Conservation (phyloP, 2,329 filamentous ascomycete genomes). For the Fusarium foetens region DNA sequence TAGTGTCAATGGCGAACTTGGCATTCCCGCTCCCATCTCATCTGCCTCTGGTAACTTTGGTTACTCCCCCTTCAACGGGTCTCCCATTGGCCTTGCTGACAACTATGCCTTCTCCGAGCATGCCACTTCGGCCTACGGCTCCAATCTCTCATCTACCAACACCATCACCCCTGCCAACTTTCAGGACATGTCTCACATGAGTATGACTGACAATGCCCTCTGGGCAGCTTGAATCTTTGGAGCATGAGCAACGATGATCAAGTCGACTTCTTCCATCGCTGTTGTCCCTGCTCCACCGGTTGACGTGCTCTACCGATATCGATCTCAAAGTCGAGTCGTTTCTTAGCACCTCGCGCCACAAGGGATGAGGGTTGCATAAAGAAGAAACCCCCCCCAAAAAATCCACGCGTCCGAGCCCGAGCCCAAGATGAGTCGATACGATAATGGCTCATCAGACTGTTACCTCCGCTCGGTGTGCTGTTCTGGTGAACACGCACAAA, state of each 20-base stretch:
- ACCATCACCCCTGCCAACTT: constrained; percentile 44
- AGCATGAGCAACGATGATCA: constrained; percentile 10
- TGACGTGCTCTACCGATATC: constrained; percentile 8
- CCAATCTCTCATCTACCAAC: constrained; percentile 44
- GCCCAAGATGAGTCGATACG: constrained; percentile 17
- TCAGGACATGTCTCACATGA: constrained; percentile 42
- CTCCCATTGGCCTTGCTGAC: constrained; percentile 36
- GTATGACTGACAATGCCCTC: constrained; percentile 31
- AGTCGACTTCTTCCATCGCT: constrained; percentile 24
- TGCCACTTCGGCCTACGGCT: constrained; percentile 39
- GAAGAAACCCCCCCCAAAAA: constrained; percentile 26
- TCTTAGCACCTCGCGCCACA: constrained; percentile 14
- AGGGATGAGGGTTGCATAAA: constrained; percentile 37
- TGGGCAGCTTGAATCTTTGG: constrained; percentile 30
- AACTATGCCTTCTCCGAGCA: constrained; percentile 45
- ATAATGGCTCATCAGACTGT: constrained; percentile 11
- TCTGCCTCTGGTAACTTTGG: constrained; percentile 40
- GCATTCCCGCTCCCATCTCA: constrained; percentile 40
- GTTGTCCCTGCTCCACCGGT: constrained; percentile 29
- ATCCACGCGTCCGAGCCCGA: constrained; percentile 24
- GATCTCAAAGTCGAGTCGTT: constrained; percentile 8
- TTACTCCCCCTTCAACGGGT: constrained; percentile 39
- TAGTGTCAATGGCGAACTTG: constrained; percentile 29
- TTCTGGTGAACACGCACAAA: constrained; percentile 13
- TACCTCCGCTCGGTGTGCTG: constrained; percentile 18